Percentiles rank a stretch among this genome's conserved stretches.
phyloP scores from a whole-genome alignment of 805 yeast genomes.

The Candida germanica region DNA sequence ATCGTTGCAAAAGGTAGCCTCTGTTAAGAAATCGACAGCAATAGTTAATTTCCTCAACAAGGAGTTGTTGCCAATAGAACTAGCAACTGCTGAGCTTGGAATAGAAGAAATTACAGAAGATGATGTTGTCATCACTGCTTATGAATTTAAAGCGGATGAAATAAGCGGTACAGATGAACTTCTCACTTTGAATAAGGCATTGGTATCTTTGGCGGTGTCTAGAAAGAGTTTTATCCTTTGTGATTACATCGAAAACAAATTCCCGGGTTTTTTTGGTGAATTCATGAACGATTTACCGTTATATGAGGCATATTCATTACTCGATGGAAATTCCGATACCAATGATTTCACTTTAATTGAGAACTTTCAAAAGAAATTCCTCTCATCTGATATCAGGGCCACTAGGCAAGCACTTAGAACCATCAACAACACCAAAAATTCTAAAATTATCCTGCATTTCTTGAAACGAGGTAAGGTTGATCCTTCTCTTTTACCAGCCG shows the following conservation, averaged over 20 bases:
- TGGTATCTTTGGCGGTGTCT: conserved; percentile 57
- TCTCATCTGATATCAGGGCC: conserved; percentile 44
- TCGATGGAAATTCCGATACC: conserved; percentile 51
- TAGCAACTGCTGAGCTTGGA: conserved; percentile 35
- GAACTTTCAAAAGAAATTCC: conserved; percentile 35
- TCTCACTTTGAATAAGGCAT: conserved; percentile 47
- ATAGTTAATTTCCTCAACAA: conserved; percentile 22
- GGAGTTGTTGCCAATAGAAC: conserved; percentile 32
- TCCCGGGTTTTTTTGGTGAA: conserved; percentile 26
- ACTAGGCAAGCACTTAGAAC: conserved; percentile 56
- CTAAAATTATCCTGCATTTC: conserved; percentile 54
- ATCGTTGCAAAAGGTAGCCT: conserved; percentile 25
- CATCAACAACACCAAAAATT: conserved; percentile 53
- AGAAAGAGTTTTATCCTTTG: conserved; percentile 58
- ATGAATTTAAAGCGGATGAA: conserved; percentile 61
- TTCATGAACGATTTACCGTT: conserved; percentile 6
- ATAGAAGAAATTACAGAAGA: conserved; percentile 45
- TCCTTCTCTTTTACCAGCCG: conserved; percentile 52
- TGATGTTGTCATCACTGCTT: conserved; percentile 74
- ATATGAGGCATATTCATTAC: conserved; percentile 39
- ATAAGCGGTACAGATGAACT: conserved; percentile 27
- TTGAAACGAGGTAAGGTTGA: conserved; percentile 63
- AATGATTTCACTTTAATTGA: conserved; percentile 56
- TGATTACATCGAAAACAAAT: conserved; percentile 47
- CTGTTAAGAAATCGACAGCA: conserved; percentile 20